A percentile compares a stretch with the other conserved stretches of the same genome.
Conservation (phyloP, 2,329 filamentous ascomycete genomes). For the Periglandula ipomoeae region DNA sequence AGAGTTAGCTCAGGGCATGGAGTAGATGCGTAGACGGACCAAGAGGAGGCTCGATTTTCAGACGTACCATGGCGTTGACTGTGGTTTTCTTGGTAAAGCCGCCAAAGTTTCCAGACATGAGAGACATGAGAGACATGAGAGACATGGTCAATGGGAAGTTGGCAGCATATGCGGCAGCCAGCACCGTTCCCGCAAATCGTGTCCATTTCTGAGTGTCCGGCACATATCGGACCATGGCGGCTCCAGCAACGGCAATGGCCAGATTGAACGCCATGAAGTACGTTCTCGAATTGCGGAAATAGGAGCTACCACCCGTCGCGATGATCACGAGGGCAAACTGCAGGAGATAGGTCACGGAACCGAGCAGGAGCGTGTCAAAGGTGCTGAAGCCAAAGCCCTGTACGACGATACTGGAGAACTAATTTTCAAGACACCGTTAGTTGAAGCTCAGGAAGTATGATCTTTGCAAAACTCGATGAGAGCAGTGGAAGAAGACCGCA, state of each 20-base stretch:
- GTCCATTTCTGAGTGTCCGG: slow-evolving; percentile 12
- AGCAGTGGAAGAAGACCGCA: background rate
- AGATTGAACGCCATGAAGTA: slow-evolving; percentile 17
- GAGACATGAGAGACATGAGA: slow-evolving; percentile 46
- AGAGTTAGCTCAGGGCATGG: background rate
- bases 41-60: background rate
- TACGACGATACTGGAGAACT: slow-evolving; percentile 19
- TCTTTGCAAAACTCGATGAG: background rate
- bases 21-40: background rate
- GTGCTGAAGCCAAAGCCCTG: slow-evolving; percentile 16
- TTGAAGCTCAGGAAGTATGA: background rate
- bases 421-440: background rate
- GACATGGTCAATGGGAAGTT: slow-evolving; percentile 37
- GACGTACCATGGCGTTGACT: slow-evolving; percentile 41
- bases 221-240: slow-evolving; percentile 16
- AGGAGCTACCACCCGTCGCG: slow-evolving; percentile 14
- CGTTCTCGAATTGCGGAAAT: slow-evolving; percentile 16
- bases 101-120: slow-evolving; percentile 49
- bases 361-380: slow-evolving; percentile 14
- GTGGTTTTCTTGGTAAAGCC: slow-evolving; percentile 56
- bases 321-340: slow-evolving; percentile 17
- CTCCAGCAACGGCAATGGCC: slow-evolving; percentile 13
- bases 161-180: slow-evolving; percentile 48
- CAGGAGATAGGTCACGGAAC: slow-evolving; percentile 12
- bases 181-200: slow-evolving; percentile 18